A percentile compares a stretch with the other conserved stretches of the same genome.
Conservation (phyloP, 2,329 filamentous ascomycete species). For the Fusarium kyushuense region DNA sequence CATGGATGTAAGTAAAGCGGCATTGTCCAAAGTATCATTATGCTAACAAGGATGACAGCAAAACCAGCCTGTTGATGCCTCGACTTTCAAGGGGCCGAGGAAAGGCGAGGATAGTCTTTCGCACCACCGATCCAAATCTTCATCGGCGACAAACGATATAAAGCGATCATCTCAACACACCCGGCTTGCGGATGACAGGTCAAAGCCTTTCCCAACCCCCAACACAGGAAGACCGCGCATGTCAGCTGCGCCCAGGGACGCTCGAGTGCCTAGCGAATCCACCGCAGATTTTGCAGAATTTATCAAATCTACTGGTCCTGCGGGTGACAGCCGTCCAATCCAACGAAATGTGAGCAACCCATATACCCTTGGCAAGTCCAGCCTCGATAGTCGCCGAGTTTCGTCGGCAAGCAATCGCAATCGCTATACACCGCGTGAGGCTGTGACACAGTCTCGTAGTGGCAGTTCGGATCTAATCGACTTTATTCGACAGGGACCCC, state of each 20-base stretch:
- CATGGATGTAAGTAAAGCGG: slow-evolving; percentile 70
- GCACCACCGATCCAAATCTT: slow-evolving; percentile 60
- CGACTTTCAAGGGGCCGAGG: slow-evolving; percentile 56
- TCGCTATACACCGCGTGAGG: slow-evolving; percentile 78
- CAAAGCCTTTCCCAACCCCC: slow-evolving; percentile 40
- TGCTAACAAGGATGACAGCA: slow-evolving; percentile 54
- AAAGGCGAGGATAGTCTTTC: slow-evolving; percentile 62
- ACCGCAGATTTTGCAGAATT: slow-evolving; percentile 89
- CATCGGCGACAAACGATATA: slow-evolving; percentile 58
- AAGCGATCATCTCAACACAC: slow-evolving; percentile 48
- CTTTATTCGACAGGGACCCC: slow-evolving; percentile 91
- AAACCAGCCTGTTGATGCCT: slow-evolving; percentile 58
- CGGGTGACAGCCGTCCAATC: slow-evolving; percentile 56
- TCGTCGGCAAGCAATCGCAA: slow-evolving; percentile 59
- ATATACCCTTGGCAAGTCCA: slow-evolving; percentile 52
- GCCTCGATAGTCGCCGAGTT: slow-evolving; percentile 55
- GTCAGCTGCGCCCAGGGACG: slow-evolving; percentile 71
- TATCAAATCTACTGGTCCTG: slow-evolving; percentile 84
- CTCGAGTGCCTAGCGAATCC: slow-evolving; percentile 76
- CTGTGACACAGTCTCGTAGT: slow-evolving; percentile 70
- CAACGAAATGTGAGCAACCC: slow-evolving; percentile 51
- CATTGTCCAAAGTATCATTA: not conserved
- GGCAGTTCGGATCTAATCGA: slow-evolving; percentile 91
- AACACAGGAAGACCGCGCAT: slow-evolving; percentile 41
- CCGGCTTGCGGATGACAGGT: slow-evolving; percentile 39